Conservation (phyloP, 495 filamentous ascomycete genomes). For the Hypoxylon cercidicola region DNA sequence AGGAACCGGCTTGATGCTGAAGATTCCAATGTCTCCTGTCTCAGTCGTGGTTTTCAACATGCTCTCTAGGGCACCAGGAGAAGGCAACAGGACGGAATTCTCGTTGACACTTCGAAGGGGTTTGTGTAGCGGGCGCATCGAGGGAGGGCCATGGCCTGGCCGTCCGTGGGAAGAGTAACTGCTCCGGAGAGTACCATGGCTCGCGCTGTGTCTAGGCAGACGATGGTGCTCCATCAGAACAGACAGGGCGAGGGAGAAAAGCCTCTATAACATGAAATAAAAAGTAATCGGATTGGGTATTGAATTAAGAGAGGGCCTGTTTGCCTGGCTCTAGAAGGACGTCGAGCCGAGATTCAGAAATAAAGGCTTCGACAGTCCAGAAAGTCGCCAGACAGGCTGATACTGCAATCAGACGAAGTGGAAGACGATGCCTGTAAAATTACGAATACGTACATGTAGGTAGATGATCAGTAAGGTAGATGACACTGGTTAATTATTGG, state of each 20-base stretch:
- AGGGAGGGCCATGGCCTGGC: conserved; percentile 20
- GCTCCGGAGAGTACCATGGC: conserved; percentile 54
- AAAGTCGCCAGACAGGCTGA: conserved; percentile 24
- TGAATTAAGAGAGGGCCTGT: conserved; percentile 31
- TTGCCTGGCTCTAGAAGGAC: conserved; percentile 27
- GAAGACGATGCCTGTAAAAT: conserved; percentile 8
- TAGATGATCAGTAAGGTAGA: background rate
- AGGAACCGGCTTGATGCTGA: conserved; percentile 64
- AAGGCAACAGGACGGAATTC: conserved; percentile 50
- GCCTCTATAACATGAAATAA: conserved; percentile 44
- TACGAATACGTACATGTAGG: conserved; percentile 3
- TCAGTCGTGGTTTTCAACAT: conserved; percentile 79
- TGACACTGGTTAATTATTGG: conserved; percentile 1
- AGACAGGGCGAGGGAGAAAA: conserved; percentile 8
- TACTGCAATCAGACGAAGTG: conserved; percentile 20
- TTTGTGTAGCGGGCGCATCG: conserved; percentile 44
- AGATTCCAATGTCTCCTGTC: conserved; percentile 72
- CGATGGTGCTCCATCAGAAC: conserved; percentile 51
- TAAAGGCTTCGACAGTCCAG: conserved; percentile 26
- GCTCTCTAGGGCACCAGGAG: conserved; percentile 61
- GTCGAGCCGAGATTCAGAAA: conserved; percentile 19
- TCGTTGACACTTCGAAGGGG: conserved; percentile 53
- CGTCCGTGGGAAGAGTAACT: conserved; percentile 46
- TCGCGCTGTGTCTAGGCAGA: conserved; percentile 51
- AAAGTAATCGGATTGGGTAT: conserved; percentile 34